Percentiles rank a stretch among this genome's conserved stretches.
Conservation (phyloP, 495 filamentous ascomycete species). For the Lophiostoma macrostomum region DNA sequence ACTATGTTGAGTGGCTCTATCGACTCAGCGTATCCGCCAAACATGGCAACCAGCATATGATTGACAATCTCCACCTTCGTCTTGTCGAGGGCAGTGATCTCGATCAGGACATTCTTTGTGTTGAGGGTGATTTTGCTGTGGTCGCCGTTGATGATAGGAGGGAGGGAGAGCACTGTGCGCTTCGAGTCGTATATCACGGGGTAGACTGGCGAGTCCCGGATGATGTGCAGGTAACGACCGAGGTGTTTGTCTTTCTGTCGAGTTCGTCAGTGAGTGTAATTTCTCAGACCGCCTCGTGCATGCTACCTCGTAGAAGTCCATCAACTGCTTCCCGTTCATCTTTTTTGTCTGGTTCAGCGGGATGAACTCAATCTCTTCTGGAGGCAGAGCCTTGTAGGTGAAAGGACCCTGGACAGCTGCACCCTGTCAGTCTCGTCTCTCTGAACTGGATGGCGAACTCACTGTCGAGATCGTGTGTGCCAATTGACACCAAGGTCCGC, state of each 20-base stretch:
- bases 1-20: slow-evolving; percentile 89
- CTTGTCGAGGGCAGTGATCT: slow-evolving; percentile 93
- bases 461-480: slow-evolving; percentile 92
- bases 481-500: slow-evolving; percentile 89
- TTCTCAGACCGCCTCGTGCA: too few species aligned
- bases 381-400: slow-evolving; percentile 88
- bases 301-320: slow-evolving; percentile 88
- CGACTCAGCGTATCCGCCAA: slow-evolving; percentile 84
- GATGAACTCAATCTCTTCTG: slow-evolving; percentile 86
- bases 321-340: slow-evolving; percentile 85
- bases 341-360: slow-evolving; percentile 86
- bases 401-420: slow-evolving; percentile 79
- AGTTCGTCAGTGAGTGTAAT: too few species aligned
- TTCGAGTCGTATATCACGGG: slow-evolving; percentile 95
- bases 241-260: slow-evolving; percentile 74
- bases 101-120: slow-evolving; percentile 92
- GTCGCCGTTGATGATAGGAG: slow-evolving; percentile 96
- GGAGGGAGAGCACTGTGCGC: slow-evolving; percentile 82
- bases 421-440: slow-evolving; percentile 3
- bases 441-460: neutral
- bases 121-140: slow-evolving; percentile 90
- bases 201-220: slow-evolving; percentile 88
- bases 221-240: slow-evolving; percentile 82
- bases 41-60: slow-evolving; percentile 95
- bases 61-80: slow-evolving; percentile 96